Evolutionary conservation across 2,329 filamentous ascomycete genomes (phyloP), one percentile per base, ranked within the genome.

Genomic region (Simplicillium sp.): DNA sequence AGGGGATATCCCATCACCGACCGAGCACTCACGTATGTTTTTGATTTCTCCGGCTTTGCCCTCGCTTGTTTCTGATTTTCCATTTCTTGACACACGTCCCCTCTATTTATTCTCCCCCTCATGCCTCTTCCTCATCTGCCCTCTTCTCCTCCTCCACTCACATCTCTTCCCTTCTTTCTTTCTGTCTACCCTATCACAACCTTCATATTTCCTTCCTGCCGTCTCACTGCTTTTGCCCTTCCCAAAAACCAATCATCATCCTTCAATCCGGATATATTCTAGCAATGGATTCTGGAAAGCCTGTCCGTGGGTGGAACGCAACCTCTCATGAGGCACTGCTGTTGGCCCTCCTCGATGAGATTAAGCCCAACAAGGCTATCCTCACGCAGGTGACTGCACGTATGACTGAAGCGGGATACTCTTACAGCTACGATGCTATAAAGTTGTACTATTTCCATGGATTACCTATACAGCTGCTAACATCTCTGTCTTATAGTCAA

Each of bases 1-100:
- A 56, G 58, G 41, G 66, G 65, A 9, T 67, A 70, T 41, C 48
- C 48, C 1, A 70, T 67, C 39, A 60, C 59, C 3, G 54, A 61
- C 20, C 55, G 53, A 20, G 67, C 67, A 39, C 59, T 69, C 29
- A 55, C 61, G 64, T 70, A 66, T 40, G 52, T 42, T 13, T 38
- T 37, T 45, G 39, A 25, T 15, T 41, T 40, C 8, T 38, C 29
- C 37, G 38, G 38, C 16, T 38, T 36, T 39, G 12, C 39, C 37
- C 15, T 37, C 37, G 20, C 18, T 13, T 15, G 34, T 17, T 32
- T 36, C 16, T 42, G 6, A 7, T 16, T 13, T 8, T 8, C n/a
- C 18, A 28, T 4, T 33, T 25, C 39, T 42, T 9, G 9, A 43
- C 16, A 13, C 20, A 16, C 38, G 38, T 37, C 31, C 11, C 36